Evolutionary conservation across 306 rosid species (phyloP), one percentile per base, ranked within the genome.

Genomic region (Trifolium dubium): DNA sequence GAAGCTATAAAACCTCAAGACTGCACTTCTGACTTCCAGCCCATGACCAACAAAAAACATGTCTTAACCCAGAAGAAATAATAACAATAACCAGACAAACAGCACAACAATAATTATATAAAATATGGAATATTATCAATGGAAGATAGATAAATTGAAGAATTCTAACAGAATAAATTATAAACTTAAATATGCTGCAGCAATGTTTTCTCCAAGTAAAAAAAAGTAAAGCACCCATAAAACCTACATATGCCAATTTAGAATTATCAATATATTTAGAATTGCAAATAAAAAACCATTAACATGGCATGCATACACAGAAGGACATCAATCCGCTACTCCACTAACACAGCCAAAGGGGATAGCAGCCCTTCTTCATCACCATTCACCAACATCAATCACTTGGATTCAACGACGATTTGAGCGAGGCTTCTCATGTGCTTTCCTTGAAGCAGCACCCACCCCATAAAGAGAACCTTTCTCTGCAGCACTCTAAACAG

Each of bases 401-500:
- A 67, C 77, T 81, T 41, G 40, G 49, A 54, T 68, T 90, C 86
- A 92, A 69, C 86, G 96, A 61, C 92, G 94, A 69, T 69, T 79
- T 77, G 65, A 67, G 77, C 93, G 94, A 64, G 90, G 78, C 78
- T 90, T 92, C 82, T 90, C 94, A 3, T 80, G 84, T 55, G 82
- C 88, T 77, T 93, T 89, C 86, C 96, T 80, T 35, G 88, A 85
- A 75, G 88, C 69, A 74, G 93, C 65, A 51, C 90, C 86, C 0
- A 75, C 81, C 10, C 94, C 92, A 77, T 88, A 87, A 59, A 74
- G 29, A 59, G 90, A 79, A 51, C 84, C 90, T 76, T 85, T 90
- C 39, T 88, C 94, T 53, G 84, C 79, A 69, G 79, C 80, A 84
- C 88, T 88, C 96, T 92, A 84, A 68, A 60, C 64, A 73, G 80